Evolutionary conservation across 345 rosid genomes (phyloP), one percentile per base, ranked within the genome.

Genomic region (Aquilaria malaccensis): DNA sequence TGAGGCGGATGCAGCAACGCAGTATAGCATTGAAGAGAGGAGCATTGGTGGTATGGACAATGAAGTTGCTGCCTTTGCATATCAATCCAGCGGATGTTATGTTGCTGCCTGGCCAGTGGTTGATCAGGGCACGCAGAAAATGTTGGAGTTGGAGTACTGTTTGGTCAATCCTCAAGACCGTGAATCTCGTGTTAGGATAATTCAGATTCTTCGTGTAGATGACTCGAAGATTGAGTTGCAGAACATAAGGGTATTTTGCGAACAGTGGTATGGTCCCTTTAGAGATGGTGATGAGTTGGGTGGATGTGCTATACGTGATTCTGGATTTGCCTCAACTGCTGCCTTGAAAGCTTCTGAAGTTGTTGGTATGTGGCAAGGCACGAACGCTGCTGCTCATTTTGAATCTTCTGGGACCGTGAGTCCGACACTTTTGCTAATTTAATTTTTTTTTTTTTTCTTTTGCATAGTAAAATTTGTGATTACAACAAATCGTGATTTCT

Each of bases 1-100:
- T 50, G 99, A 94, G 82, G 99, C 96, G 0, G 99, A 89, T 71
- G 97, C 96, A 30, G 96, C 99, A 56, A 94, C 97, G 1, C 83
- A 82, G 30, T 68, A 84, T 70, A 81, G 70, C 71, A 62, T 83
- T 10, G 83, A 85, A 32, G 76, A 77, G 51, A 79, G 86, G 72
- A 74, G 50, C 63, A 63, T 79, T 60, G 86, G 76, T 33, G 83
- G 76, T 7, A 55, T 22, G 1, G 69, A 65, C 5, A 72, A 64
- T 67, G 55, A 67, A 43, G 84, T 69, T 48, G 71, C 77, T 22
- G 77, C 81, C 30, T 89, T 94, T 76, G 88, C 87, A 37, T 94
- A 83, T 67, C 77, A 87, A 43, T 70, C 83, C 49, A 73, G 77
- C 52, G 99, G 99, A 54, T 85, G 75, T 43, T 94, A 84, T 75